Conservation (phyloP, 1,284 basidiomycete genomes). For the Cutaneotrichosporon sp. region DNA sequence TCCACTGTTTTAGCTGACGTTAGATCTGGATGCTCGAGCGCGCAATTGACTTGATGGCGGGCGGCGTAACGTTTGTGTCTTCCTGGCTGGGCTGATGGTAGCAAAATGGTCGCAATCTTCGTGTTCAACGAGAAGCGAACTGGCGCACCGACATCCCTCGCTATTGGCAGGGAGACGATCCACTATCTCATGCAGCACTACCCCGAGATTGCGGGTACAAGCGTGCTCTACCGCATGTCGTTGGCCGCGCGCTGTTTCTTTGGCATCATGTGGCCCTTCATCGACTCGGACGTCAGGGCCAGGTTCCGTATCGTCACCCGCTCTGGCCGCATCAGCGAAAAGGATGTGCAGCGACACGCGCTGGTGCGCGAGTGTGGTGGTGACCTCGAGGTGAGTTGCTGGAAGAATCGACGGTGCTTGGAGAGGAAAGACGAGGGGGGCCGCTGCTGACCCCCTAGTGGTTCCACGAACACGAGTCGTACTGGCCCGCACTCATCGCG, state of each 20-base stretch:
- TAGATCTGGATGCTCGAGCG: conserved; percentile 29
- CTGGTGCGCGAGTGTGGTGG: conserved; percentile 43
- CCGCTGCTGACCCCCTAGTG: conserved; percentile 30
- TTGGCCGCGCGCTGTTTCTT: conserved; percentile 45
- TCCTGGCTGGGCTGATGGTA: neutral
- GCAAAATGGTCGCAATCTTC: conserved; percentile 31
- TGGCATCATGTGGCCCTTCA: conserved; percentile 47
- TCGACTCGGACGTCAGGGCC: conserved; percentile 40
- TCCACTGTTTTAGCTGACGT: neutral
- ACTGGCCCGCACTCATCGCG: conserved; percentile 38
- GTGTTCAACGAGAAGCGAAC: conserved; percentile 48
- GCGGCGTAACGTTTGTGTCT: conserved; percentile 37
- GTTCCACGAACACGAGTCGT: conserved; percentile 39
- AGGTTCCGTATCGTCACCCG: conserved; percentile 36
- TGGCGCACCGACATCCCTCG: conserved; percentile 38
- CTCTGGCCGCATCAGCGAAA: conserved; percentile 28
- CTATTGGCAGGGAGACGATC: conserved; percentile 33
- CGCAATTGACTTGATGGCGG: conserved; percentile 39
- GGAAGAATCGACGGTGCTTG: neutral
- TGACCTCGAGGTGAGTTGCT: conserved; percentile 30
- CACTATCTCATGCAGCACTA: conserved; percentile 37
- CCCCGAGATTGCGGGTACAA: conserved; percentile 39
- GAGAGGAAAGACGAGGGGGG: neutral
- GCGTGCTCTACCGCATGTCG: conserved; percentile 41
- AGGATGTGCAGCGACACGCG: conserved; percentile 24